Percentiles rank a stretch among this genome's conserved stretches.
Conservation (phyloP, 202 grass and related monocot genomes). For the Hordeum pubiflorum region DNA sequence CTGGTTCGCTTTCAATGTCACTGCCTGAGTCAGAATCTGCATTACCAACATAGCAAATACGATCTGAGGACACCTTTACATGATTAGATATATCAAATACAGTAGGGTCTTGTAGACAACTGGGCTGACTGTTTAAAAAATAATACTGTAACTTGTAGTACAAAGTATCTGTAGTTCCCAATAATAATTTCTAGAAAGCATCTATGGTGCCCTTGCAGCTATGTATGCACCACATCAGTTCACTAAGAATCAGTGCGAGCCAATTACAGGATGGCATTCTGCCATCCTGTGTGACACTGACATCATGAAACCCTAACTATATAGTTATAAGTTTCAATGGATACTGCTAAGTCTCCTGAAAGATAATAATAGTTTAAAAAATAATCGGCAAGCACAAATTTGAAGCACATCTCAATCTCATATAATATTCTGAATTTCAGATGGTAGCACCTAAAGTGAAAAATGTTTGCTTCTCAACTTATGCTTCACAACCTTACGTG, state of each 20-base stretch:
- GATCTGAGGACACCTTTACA: slow-evolving; percentile 9
- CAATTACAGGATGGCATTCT: background rate
- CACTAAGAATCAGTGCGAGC: background rate
- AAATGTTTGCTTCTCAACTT: too few relatives aligned
- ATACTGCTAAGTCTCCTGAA: background rate
- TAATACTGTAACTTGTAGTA: too few relatives aligned
- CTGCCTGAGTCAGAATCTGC: slow-evolving; percentile 83
- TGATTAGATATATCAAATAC: background rate
- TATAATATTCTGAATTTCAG: background rate
- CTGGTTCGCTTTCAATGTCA: slow-evolving; percentile 54
- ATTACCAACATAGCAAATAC: slow-evolving; percentile 22
- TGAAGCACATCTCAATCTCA: background rate
- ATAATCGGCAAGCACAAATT: background rate
- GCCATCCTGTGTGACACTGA: too few relatives aligned
- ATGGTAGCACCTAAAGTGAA: too few relatives aligned
- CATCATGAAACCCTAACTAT: background rate
- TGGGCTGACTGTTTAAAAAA: background rate
- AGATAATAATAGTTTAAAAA: background rate
- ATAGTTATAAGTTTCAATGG: background rate
- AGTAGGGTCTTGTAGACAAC: background rate
- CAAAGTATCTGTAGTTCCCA: background rate
- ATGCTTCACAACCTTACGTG: too few relatives aligned
- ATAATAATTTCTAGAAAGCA: background rate
- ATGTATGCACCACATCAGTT: background rate
- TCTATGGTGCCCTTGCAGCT: background rate